Evolutionary conservation across 306 rosid species (phyloP).

Genomic region (Echinosophora koreensis): DNA sequence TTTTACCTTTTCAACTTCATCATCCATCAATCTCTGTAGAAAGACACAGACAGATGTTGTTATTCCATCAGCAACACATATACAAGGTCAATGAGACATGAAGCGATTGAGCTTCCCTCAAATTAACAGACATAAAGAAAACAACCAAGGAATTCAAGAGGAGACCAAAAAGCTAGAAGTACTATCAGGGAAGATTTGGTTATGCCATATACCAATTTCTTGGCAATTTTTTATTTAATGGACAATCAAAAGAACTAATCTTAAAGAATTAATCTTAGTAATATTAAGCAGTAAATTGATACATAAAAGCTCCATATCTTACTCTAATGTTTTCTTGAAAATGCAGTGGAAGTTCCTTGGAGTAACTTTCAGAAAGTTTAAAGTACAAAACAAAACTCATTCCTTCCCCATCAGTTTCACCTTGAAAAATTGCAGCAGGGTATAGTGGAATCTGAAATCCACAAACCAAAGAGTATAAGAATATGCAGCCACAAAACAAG

Average conservation of each 20-base stretch:
- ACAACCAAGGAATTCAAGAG: slow-evolving; percentile 8
- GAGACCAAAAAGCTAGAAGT: not conserved
- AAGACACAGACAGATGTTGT: slow-evolving; percentile 5
- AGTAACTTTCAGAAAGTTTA: slow-evolving; percentile 79
- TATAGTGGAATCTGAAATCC: slow-evolving; percentile 85
- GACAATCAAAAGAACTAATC: slow-evolving; percentile 9
- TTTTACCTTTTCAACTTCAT: slow-evolving; percentile 92
- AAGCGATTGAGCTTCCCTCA: slow-evolving; percentile 26
- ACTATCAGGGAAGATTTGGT: slow-evolving; percentile 24
- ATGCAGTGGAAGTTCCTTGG: slow-evolving; percentile 80
- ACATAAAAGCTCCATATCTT: slow-evolving; percentile 54
- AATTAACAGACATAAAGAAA: slow-evolving; percentile 30
- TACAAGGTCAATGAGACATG: not conserved
- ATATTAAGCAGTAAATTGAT: slow-evolving; percentile 23
- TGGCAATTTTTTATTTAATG: not conserved
- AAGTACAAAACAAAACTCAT: slow-evolving; percentile 91
- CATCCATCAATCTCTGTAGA: slow-evolving; percentile 82
- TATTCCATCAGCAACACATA: slow-evolving; percentile 38
- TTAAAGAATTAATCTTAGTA: slow-evolving; percentile 5
- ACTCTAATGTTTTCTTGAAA: slow-evolving; percentile 92
- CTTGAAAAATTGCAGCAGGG: slow-evolving; percentile 84
- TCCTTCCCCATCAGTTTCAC: slow-evolving; percentile 96
- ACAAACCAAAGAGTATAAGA: slow-evolving; percentile 39
- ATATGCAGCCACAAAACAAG: slow-evolving; percentile 14
- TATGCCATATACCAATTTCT: not conserved